Base-by-base conservation (phyloP, 2,329 filamentous ascomycete genomes). In the Fusarium gaditjirri region DNA sequence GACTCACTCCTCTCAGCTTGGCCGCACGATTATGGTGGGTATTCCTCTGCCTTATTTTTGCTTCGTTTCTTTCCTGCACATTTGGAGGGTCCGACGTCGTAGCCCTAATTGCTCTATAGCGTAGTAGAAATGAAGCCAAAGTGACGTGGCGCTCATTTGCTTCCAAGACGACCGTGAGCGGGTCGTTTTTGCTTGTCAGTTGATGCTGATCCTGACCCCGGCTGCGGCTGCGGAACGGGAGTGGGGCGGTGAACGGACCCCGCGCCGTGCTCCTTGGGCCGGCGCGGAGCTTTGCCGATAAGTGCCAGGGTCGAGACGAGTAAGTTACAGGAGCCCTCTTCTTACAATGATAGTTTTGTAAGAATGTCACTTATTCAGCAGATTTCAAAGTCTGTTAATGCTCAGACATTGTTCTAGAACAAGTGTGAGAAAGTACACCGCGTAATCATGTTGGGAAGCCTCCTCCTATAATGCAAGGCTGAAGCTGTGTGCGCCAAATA, bases 181-280 rank as follows among this genome's bases (percentile, higher is more conserved):
- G 56, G 53, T 46, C 38, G 14, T 39, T 44, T 62, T 44, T 23
- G 38, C 39, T 63, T 54, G 44, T 70, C 67, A 44, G 42, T 70
- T 36, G 27, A 57, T 31, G 29, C 25, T 50, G 43, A 44, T 36
- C n/a, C 31, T 57, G 31, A 35, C 31, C 66, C 70, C 61, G 41
- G 70, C 54, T 61, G 57, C 61, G 53, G 70, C 54, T 61, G 57
- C 61, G 53, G 70, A 72, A 66, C 64, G 65, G 56, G 53, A 70
- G 70, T 71, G 68, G 70, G 70, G 61, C 38, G 42, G 53, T 52
- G 47, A 58, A 61, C 65, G 61, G 70, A 63, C 65, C 55, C 65
- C 52, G 59, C 47, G 52, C 52, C 66, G 46, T 49, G n/a, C 21
- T 49, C 46, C 46, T 49, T 49, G 29, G 46, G 29, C 46, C 46